Base-by-base conservation (phyloP, 768 basidiomycete genomes). In the Russula sp. region DNA sequence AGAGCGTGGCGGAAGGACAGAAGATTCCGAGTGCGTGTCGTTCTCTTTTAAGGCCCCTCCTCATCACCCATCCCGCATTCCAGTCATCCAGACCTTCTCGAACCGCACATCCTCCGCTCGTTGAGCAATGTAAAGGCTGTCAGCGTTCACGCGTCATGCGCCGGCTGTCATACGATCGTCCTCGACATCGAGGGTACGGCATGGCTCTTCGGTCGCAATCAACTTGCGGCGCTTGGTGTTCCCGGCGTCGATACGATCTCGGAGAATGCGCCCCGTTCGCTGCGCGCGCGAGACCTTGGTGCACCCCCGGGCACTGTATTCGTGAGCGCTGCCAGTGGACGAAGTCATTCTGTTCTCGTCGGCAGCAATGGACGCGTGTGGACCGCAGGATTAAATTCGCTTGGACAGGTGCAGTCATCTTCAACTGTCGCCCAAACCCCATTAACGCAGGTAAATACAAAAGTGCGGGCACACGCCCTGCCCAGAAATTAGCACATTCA, bases 131-230 rank as follows among this genome's bases (percentile, higher is more conserved):
- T 95, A 76, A 84, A 87, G 72, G 79, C 82, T 11, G 75, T 79
- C 24, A 89, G 88, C 9, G 75, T 94, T 57, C 87, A 94, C 73
- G 81, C 90, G 11, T 88, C 89, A 2, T 90, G 89, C 69, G 81
- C 78, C 11, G 84, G 84, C 8, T 92, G 89, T 71, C 90, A 94
- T 72, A 87, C 83, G 69, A 84, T 94, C 48, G 85, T 80, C 16
- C 73, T 94, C 66, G 90, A 91, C 76, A 69, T 81, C 26, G 81
- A 87, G 58, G 94, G 93, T 8, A 80, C 83, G 44, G 96, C 94
- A 10, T 94, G 92, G 87, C 75, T 98, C 69, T 92, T 95, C 72
- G 96, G 96, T 8, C 85, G 93, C 59, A 93, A 92, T 75, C 84
- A 84, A 46, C 85, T 80, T 62, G 78, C 82, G 62, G 82, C 83